Evolutionary conservation across 2,329 filamentous ascomycete species (phyloP).

Genomic region (Fusarium buharicum): DNA sequence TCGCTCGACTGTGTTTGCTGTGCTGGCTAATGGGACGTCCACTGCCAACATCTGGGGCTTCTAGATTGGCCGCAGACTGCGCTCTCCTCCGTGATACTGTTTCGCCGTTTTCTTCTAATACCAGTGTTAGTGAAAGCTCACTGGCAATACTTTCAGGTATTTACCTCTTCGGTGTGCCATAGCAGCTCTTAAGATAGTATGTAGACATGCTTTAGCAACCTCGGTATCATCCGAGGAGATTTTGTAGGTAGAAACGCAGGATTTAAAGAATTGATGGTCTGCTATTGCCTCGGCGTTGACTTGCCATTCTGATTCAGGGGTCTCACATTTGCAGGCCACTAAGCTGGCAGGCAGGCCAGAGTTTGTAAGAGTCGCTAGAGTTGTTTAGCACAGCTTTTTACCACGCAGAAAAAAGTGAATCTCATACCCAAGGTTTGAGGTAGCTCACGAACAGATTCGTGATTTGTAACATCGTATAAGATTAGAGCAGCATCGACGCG

Average conservation of each 20-base stretch:
- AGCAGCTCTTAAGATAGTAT: constrained; percentile 77
- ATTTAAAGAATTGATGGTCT: constrained; percentile 70
- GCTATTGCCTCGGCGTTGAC: constrained; percentile 75
- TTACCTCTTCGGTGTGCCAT: constrained; percentile 75
- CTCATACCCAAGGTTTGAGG: constrained; percentile 77
- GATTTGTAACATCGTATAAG: constrained; percentile 87
- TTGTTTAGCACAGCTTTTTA: constrained; percentile 18
- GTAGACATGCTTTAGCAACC: constrained; percentile 79
- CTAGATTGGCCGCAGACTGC: constrained; percentile 70
- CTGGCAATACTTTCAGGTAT: background rate
- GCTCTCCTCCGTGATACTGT: constrained; percentile 63
- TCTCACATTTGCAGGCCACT: constrained; percentile 91
- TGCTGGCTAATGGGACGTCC: constrained; percentile 67
- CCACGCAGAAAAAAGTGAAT: background rate
- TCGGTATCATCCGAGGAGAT: constrained; percentile 77
- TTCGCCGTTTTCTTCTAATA: constrained; percentile 56
- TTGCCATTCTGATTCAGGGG: constrained; percentile 74
- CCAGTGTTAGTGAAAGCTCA: background rate
- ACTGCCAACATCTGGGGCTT: constrained; percentile 62
- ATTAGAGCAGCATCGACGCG: constrained; percentile 84
- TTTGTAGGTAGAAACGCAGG: constrained; percentile 77
- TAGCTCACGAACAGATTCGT: constrained; percentile 77
- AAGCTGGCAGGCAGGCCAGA: constrained; percentile 80
- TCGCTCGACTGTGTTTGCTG: constrained; percentile 75
- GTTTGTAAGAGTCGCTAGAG: constrained; percentile 75